Evolutionary conservation across 768 basidiomycete genomes (phyloP).

Genomic region (Sporobolomyces pararoseus): DNA sequence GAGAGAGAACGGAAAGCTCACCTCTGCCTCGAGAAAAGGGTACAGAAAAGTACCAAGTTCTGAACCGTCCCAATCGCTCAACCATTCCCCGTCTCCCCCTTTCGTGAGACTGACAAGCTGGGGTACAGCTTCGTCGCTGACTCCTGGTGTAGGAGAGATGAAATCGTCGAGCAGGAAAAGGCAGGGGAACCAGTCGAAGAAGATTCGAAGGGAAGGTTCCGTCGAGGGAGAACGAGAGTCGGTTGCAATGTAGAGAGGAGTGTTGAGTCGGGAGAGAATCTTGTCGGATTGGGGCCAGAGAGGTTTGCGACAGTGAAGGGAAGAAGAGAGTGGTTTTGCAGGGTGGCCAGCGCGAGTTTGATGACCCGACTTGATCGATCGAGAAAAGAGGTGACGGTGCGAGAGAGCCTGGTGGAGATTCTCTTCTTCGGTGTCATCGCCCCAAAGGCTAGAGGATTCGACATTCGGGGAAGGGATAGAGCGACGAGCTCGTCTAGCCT

Average conservation of each 20-base stretch:
- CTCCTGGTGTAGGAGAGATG: not conserved
- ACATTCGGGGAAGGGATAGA: not conserved
- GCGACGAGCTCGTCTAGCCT: not conserved
- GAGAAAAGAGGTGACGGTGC: not conserved
- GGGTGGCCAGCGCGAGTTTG: conserved; percentile 6
- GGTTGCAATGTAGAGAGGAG: conserved; percentile 65
- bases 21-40: conserved; percentile 35
- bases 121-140: not conserved
- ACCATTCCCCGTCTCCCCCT: conserved; percentile 10
- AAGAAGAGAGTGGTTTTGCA: conserved; percentile 3
- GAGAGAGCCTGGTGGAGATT: no score
- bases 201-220: conserved; percentile 54
- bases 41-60: conserved; percentile 5
- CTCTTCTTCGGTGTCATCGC: not conserved
- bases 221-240: conserved; percentile 54
- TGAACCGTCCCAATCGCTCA: conserved; percentile 27
- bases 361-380: not conserved
- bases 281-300: conserved; percentile 9
- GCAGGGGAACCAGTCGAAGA: conserved; percentile 63
- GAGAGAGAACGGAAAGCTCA: not conserved
- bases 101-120: not conserved
- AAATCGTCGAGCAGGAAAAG: conserved; percentile 61
- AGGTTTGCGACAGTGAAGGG: conserved; percentile 27
- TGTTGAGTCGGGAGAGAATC: conserved; percentile 53
- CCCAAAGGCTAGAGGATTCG: not conserved